phyloP scores from a whole-genome alignment of 2,329 filamentous ascomycete species.

The Exophiala dermatitidis region DNA sequence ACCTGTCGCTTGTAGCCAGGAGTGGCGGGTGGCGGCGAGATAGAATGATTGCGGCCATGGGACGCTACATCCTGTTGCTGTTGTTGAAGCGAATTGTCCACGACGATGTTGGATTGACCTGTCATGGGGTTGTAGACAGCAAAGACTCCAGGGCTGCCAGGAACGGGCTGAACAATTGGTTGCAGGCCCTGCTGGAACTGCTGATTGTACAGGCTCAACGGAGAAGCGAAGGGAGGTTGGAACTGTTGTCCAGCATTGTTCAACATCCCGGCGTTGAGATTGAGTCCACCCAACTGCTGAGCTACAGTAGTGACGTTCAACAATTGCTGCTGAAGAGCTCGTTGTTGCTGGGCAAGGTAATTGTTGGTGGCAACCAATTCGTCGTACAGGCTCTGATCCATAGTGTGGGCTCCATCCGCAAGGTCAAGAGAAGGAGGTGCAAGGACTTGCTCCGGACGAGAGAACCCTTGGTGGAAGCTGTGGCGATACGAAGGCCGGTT shows the following conservation, averaged over 20 bases:
- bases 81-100: conserved; percentile 58
- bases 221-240: conserved; percentile 46
- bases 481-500: conserved; percentile 36
- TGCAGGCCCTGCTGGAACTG: conserved; percentile 61
- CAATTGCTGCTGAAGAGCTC: conserved; percentile 88
- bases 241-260: conserved; percentile 43
- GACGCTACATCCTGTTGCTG: conserved; percentile 37
- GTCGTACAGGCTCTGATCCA: conserved; percentile 80
- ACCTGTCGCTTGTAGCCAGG: conserved; percentile 69
- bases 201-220: conserved; percentile 56
- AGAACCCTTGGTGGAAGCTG: conserved; percentile 56
- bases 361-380: conserved; percentile 86
- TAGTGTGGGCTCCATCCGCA: conserved; percentile 60
- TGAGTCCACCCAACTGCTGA: conserved; percentile 74
- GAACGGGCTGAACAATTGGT: conserved; percentile 56
- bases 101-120: conserved; percentile 73
- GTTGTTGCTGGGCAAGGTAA: conserved; percentile 89
- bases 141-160: conserved; percentile 67
- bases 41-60: conserved; percentile 12
- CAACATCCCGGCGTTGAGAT: conserved; percentile 46
- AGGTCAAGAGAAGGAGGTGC: conserved; percentile 75
- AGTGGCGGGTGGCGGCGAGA: conserved; percentile 43
- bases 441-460: conserved; percentile 74
- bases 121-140: conserved; percentile 79
- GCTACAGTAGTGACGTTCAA: conserved; percentile 74